These are phyloP conservation scores for Psilocybe sp. DNA, from an alignment of 768 basidiomycete species.

Conservation along the genomic window DNA sequence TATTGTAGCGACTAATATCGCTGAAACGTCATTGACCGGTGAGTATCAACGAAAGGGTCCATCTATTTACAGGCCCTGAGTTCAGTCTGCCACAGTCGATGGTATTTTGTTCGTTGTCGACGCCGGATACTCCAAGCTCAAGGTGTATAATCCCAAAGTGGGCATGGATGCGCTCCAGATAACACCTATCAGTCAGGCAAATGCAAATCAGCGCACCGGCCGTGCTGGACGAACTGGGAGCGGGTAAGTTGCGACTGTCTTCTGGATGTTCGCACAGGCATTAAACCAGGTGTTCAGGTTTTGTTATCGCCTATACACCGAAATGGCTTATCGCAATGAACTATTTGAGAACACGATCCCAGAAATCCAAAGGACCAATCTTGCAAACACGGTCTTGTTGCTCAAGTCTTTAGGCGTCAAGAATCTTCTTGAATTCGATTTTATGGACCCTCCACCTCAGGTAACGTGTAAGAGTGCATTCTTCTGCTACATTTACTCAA, in stretches of 20 bases:
- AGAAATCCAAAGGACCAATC: slow-evolving; percentile 96
- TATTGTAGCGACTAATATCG: slow-evolving; percentile 98
- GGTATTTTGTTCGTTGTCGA: slow-evolving; percentile 98
- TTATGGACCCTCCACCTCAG: slow-evolving; percentile 99
- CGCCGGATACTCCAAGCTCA: slow-evolving; percentile 94
- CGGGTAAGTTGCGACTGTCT: slow-evolving; percentile 54
- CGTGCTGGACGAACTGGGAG: slow-evolving; percentile 95
- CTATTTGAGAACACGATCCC: slow-evolving; percentile 95
- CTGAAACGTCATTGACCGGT: slow-evolving; percentile 96
- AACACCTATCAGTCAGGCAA: slow-evolving; percentile 98
- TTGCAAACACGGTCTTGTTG: slow-evolving; percentile 93
- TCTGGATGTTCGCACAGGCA: background rate
- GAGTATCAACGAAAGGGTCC: slow-evolving; percentile 2
- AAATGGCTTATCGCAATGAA: slow-evolving; percentile 95
- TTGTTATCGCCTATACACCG: slow-evolving; percentile 96
- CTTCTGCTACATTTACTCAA: background rate
- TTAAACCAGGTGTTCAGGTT: slow-evolving; percentile 46
- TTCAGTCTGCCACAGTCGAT: slow-evolving; percentile 59
- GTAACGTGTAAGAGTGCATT: slow-evolving; percentile 29
- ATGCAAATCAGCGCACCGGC: slow-evolving; percentile 93
- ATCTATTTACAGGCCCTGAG: slow-evolving; percentile 6
- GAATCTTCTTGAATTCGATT: slow-evolving; percentile 96
- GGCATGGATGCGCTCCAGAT: slow-evolving; percentile 99
- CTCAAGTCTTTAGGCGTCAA: slow-evolving; percentile 97
- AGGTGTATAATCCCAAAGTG: slow-evolving; percentile 98